These are phyloP conservation scores for Fusarium papillatum DNA, from an alignment of 2,329 filamentous ascomycete species.

Conservation along the genomic window DNA sequence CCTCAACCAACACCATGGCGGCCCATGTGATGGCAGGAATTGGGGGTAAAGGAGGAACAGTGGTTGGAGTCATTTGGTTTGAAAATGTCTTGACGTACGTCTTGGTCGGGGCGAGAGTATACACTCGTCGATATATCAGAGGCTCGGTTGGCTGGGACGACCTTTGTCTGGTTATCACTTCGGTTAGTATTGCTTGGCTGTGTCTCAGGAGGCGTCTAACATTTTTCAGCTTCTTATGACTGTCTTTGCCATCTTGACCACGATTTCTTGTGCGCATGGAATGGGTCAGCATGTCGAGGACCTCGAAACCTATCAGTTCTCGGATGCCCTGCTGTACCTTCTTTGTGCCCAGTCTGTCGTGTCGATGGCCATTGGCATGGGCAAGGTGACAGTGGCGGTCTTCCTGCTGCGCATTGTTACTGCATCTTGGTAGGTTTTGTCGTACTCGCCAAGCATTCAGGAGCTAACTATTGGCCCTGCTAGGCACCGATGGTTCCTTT, in stretches of 20 bases:
- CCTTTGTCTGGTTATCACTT: constrained; percentile 11
- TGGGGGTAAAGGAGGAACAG: constrained; percentile 14
- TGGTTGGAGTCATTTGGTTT: constrained; percentile 24
- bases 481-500: constrained; percentile 26
- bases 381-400: constrained; percentile 20
- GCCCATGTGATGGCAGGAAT: constrained; percentile 1
- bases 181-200: constrained; percentile 3
- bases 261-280: constrained; percentile 7
- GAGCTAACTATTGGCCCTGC: neutral
- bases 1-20: neutral
- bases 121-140: constrained; percentile 22
- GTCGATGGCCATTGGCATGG: constrained; percentile 23
- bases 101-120: constrained; percentile 16
- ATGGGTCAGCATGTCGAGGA: constrained; percentile 24
- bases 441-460: too few relatives aligned
- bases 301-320: constrained; percentile 5
- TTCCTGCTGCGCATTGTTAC: constrained; percentile 26
- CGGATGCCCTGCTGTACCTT: constrained; percentile 11
- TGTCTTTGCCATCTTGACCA: constrained; percentile 14
- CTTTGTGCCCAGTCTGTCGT: constrained; percentile 16
- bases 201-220: neutral
- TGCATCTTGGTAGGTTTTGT: constrained; percentile 14
- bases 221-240: constrained; percentile 18
- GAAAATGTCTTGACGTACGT: constrained; percentile 15
- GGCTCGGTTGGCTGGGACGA: constrained; percentile 27